Evolutionary conservation across 345 rosid genomes (phyloP).

Genomic region (Camelina neglecta): DNA sequence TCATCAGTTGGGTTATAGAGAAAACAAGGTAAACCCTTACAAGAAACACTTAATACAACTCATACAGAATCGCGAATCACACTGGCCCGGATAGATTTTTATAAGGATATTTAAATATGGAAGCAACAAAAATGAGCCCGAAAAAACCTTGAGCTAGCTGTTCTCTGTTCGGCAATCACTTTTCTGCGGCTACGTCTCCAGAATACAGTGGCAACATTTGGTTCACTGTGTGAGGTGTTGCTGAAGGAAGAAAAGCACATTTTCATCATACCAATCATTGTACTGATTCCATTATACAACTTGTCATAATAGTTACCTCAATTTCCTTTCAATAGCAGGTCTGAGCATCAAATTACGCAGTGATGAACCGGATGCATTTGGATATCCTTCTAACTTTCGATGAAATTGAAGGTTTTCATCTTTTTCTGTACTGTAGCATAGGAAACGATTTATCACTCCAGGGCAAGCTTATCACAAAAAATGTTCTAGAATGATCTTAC

Average conservation of each 20-base stretch:
- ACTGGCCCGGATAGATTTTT: neutral
- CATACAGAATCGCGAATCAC: neutral
- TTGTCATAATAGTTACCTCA: slow-evolving; percentile 57
- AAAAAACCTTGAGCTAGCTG: slow-evolving; percentile 93
- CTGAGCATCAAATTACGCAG: slow-evolving; percentile 71
- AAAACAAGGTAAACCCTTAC: slow-evolving; percentile 10
- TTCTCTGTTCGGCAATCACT: slow-evolving; percentile 93
- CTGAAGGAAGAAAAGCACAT: slow-evolving; percentile 34
- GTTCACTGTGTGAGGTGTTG: slow-evolving; percentile 90
- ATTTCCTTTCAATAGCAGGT: slow-evolving; percentile 59
- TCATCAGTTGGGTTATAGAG: slow-evolving; percentile 18
- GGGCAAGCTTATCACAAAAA: slow-evolving; percentile 28
- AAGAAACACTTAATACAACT: slow-evolving; percentile 3
- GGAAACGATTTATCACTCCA: slow-evolving; percentile 35
- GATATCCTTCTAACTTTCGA: slow-evolving; percentile 66
- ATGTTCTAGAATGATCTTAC: slow-evolving; percentile 1
- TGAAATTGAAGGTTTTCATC: slow-evolving; percentile 75
- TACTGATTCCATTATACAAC: slow-evolving; percentile 25
- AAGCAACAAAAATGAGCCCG: slow-evolving; percentile 27
- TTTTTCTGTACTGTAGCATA: slow-evolving; percentile 73
- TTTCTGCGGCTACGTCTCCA: slow-evolving; percentile 93
- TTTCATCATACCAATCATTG: slow-evolving; percentile 18
- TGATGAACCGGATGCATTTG: slow-evolving; percentile 68
- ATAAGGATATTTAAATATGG: slow-evolving; percentile 10
- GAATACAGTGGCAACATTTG: slow-evolving; percentile 81